Evolutionary conservation across 208 protist genomes (phyloP), one percentile per base, ranked within the genome.

Genomic region (Leishmania amazonensis): DNA sequence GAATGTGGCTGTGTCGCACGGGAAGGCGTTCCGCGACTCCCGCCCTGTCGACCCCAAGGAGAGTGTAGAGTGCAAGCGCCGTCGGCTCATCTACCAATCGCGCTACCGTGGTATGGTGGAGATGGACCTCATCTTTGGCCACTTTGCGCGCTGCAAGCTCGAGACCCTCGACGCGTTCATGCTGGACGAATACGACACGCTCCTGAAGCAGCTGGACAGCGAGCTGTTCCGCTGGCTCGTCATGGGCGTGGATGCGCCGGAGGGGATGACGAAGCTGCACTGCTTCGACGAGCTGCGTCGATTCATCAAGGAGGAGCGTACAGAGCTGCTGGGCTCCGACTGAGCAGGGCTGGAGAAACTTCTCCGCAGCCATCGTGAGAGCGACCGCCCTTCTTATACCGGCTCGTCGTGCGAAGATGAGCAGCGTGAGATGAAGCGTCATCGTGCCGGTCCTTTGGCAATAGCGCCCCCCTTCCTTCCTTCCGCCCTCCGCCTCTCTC

Each of bases 111-210:
- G 94, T 1, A 97, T 97, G 94, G 90, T 92, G 60, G 94, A 97
- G 88, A 97, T 97, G 94, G 94, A 97, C 72, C 90, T 97, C 78
- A 93, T 97, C 80, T 91, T 95, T 49, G 94, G 94, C 21, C 86
- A 91, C 77, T 97, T 96, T 75, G 93, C 93, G 21, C 91, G 90
- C 5, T 86, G 83, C 47, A 88, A 91, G 79, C 78, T 96, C 7
- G 81, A 79, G 19, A 76, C 78, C 17, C 85, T 97, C 40, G 75
- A 87, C 58, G 71, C 72, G 9, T 78, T 40, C 28, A 85, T 91
- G 84, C 88, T 97, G 58, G 86, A 93, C 51, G 91, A 97, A 85
- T 97, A 97, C 86, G 94, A 97, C 85, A 78, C 72, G 6, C 68
- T 97, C n/a, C 81, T 97, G 74, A 91, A 92, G 78, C 91, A 97